These are phyloP conservation scores for Penicillium sp. DNA, from an alignment of 2,329 filamentous ascomycete species.

Conservation along the genomic window DNA sequence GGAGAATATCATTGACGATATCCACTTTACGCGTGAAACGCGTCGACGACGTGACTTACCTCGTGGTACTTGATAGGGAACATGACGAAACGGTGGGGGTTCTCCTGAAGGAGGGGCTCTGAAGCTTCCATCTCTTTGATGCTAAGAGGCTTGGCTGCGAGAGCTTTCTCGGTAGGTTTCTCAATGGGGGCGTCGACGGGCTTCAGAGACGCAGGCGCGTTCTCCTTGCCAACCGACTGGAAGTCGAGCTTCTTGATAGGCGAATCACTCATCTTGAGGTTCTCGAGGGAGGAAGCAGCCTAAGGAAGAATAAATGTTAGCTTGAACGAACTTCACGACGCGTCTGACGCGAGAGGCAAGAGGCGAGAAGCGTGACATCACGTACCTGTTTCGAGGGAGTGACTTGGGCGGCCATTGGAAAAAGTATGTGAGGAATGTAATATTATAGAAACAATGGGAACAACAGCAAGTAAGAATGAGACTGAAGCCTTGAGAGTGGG, in stretches of 20 bases:
- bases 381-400: conserved; percentile 72
- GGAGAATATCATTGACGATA: conserved; percentile 15
- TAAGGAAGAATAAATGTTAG: conserved; percentile 49
- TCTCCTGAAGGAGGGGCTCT: conserved; percentile 92
- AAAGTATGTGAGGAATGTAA: conserved; percentile 28
- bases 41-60: conserved; percentile 65
- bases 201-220: conserved; percentile 56
- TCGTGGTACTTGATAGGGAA: conserved; percentile 99
- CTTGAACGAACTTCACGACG: conserved; percentile 31
- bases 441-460: conserved; percentile 20
- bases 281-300: conserved; percentile 83
- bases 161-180: conserved; percentile 52
- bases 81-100: conserved; percentile 91
- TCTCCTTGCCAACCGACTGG: conserved; percentile 74
- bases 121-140: conserved; percentile 70
- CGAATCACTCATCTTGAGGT: conserved; percentile 83
- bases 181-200: conserved; percentile 55
- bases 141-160: conserved; percentile 46
- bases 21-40: conserved; percentile 67
- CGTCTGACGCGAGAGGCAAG: conserved; percentile 32
- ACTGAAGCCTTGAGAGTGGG: conserved; percentile 15
- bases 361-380: conserved; percentile 40
- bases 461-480: conserved; percentile 24
- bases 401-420: conserved; percentile 70
- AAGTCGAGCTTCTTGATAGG: conserved; percentile 89